Conservation (phyloP, 2,329 filamentous ascomycete species). For the Fusarium sp. region DNA sequence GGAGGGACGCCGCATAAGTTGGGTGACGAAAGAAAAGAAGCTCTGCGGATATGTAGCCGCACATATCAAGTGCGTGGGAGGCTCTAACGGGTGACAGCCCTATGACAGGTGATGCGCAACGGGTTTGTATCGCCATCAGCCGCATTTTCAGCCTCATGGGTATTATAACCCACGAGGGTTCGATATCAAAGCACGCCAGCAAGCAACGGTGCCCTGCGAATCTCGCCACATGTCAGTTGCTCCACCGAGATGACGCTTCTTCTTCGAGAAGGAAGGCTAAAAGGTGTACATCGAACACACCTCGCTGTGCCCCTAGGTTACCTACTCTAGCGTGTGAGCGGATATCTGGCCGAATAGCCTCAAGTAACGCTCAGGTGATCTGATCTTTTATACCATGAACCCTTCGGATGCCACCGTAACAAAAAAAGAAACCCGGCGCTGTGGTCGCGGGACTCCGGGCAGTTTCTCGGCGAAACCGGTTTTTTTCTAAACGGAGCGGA, state of each 20-base stretch:
- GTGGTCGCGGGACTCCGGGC: not conserved
- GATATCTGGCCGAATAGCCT: constrained; percentile 33
- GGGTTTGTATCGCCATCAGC: not conserved
- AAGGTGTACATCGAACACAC: not conserved
- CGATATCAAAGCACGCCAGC: not conserved
- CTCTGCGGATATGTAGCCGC: not conserved
- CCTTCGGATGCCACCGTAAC: constrained; percentile 2
- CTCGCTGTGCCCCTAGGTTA: not conserved
- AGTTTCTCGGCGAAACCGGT: constrained; percentile 28
- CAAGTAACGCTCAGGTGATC: constrained; percentile 22
- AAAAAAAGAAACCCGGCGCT: not conserved
- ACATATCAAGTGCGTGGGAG: not conserved
- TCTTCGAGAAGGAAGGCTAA: not conserved
- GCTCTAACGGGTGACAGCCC: not conserved
- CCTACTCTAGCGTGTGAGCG: constrained; percentile 7
- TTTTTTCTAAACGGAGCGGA: constrained; percentile 1
- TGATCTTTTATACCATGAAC: constrained; percentile 11
- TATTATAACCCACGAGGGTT: not conserved
- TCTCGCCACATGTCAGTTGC: not conserved
- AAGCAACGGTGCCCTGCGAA: not conserved
- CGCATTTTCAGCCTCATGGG: not conserved
- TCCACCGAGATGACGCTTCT: not conserved
- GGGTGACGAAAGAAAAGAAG: not conserved
- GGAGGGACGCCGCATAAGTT: constrained; percentile 4
- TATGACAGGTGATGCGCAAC: not conserved